Evolutionary conservation across 2,329 filamentous ascomycete genomes (phyloP).

Genomic region (Aspergillus luchuensis): DNA sequence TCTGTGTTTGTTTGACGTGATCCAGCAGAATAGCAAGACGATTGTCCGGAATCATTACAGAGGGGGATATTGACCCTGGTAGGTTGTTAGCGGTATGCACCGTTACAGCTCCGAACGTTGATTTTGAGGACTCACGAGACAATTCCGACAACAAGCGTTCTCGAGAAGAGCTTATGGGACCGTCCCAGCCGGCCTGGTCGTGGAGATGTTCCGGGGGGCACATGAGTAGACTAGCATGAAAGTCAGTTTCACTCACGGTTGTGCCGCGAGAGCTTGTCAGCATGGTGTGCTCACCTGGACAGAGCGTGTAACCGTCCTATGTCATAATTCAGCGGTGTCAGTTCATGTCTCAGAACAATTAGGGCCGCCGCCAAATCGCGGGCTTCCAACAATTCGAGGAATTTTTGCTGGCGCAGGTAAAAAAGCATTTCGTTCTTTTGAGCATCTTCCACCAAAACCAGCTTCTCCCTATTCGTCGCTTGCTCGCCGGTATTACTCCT

Average conservation of each 20-base stretch:
- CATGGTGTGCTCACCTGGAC: conserved; percentile 59
- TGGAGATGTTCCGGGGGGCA: conserved; percentile 78
- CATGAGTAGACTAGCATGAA: conserved; percentile 72
- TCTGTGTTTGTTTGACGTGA: conserved; percentile 81
- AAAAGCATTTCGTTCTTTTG: conserved; percentile 82
- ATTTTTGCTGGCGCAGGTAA: conserved; percentile 89
- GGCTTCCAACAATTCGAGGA: conserved; percentile 81
- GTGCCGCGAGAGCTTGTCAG: not conserved
- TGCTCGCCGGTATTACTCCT: conserved; percentile 38
- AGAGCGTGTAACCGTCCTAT: conserved; percentile 75
- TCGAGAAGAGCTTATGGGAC: conserved; percentile 73
- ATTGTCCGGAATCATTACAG: conserved; percentile 94
- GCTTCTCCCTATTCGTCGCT: conserved; percentile 50
- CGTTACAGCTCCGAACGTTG: too few relatives aligned
- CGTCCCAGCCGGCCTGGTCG: conserved; percentile 79
- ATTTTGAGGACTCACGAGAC: conserved; percentile 65
- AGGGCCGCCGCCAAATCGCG: conserved; percentile 74
- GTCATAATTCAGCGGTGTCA: conserved; percentile 83
- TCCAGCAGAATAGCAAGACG: conserved; percentile 78
- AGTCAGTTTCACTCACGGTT: conserved; percentile 4
- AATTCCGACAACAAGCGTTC: conserved; percentile 75
- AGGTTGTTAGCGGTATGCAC: not conserved
- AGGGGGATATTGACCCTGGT: conserved; percentile 84
- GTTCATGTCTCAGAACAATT: conserved; percentile 79
- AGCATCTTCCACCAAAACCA: conserved; percentile 74